phyloP scores from a whole-genome alignment of 495 filamentous ascomycete species.

The Cercophora sp. region DNA sequence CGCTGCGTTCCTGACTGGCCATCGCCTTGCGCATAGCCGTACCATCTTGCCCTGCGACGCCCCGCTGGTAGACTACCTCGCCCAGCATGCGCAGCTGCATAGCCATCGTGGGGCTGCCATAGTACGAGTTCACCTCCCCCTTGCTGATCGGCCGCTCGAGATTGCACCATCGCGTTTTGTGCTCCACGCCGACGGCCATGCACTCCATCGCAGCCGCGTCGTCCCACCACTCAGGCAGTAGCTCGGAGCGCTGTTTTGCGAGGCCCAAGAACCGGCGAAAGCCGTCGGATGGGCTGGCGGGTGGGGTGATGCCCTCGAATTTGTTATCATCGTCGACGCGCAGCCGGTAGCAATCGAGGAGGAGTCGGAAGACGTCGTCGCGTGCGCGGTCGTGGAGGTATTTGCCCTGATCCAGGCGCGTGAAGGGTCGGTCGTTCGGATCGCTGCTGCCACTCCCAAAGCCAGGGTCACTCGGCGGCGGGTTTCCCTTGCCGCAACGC shows the following conservation, averaged over 20 bases:
- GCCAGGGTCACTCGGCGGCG: neutral
- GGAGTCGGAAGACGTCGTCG: conserved; percentile 40
- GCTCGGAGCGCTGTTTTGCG: neutral
- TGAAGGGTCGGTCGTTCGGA: conserved; percentile 27
- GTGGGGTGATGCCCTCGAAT: conserved; percentile 15
- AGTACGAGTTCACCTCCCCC: conserved; percentile 35
- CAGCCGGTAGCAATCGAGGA: conserved; percentile 48
- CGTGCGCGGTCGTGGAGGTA: conserved; percentile 40
- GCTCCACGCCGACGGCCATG: conserved; percentile 20
- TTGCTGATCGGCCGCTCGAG: conserved; percentile 28
- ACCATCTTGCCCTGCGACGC: too few species aligned
- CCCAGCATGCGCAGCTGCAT: conserved; percentile 42
- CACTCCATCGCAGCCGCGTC: conserved; percentile 27
- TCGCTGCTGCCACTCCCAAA: conserved; percentile 11
- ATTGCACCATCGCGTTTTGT: conserved; percentile 13
- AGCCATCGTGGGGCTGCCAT: conserved; percentile 34
- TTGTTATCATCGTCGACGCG: conserved; percentile 38
- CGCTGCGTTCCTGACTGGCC: too few species aligned
- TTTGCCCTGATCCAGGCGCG: conserved; percentile 24
- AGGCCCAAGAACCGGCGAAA: conserved; percentile 19
- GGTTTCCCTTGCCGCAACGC: conserved; percentile 23
- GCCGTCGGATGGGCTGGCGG: conserved; percentile 29
- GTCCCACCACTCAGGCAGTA: conserved; percentile 45
- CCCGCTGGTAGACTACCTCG: conserved; percentile 20
- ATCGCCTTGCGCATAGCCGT: too few species aligned